phyloP scores from a whole-genome alignment of 768 basidiomycete species.

The Rubroboletus satanas region DNA sequence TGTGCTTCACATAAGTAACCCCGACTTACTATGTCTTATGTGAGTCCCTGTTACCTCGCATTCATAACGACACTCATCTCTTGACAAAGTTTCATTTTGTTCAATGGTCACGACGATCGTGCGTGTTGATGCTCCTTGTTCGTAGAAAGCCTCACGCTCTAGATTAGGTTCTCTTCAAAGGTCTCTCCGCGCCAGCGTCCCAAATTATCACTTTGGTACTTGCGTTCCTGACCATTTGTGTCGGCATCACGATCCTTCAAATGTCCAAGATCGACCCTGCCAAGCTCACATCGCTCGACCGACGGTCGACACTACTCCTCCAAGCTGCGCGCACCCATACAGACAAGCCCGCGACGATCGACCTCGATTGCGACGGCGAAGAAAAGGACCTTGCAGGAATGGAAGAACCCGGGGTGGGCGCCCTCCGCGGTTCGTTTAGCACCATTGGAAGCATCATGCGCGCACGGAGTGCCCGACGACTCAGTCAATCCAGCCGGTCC shows the following conservation, averaged over 20 bases:
- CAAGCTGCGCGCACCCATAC: conserved; percentile 77
- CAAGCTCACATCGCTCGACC: conserved; percentile 74
- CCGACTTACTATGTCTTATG: conserved; percentile 87
- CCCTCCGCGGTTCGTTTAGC: conserved; percentile 88
- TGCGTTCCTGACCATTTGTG: conserved; percentile 87
- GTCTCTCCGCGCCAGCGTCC: conserved; percentile 69
- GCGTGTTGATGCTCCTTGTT: conserved; percentile 24
- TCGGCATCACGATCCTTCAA: conserved; percentile 93
- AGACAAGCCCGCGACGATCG: conserved; percentile 40
- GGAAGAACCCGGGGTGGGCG: conserved; percentile 92
- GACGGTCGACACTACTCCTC: conserved; percentile 85
- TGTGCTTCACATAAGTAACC: conserved; percentile 50
- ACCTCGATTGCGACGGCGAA: conserved; percentile 45
- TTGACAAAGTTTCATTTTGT: conserved; percentile 66
- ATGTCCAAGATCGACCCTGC: conserved; percentile 92
- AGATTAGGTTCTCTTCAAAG: conserved; percentile 81
- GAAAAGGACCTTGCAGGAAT: conserved; percentile 55
- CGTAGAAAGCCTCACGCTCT: background rate
- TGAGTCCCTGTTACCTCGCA: conserved; percentile 33
- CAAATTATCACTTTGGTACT: conserved; percentile 89
- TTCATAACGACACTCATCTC: background rate
- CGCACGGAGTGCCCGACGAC: conserved; percentile 50
- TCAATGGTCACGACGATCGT: conserved; percentile 83
- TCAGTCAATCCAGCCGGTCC: conserved; percentile 45
- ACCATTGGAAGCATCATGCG: conserved; percentile 88